Evolutionary conservation across 805 yeast genomes (phyloP).

Genomic region (Metschnikowia gelsemii): DNA sequence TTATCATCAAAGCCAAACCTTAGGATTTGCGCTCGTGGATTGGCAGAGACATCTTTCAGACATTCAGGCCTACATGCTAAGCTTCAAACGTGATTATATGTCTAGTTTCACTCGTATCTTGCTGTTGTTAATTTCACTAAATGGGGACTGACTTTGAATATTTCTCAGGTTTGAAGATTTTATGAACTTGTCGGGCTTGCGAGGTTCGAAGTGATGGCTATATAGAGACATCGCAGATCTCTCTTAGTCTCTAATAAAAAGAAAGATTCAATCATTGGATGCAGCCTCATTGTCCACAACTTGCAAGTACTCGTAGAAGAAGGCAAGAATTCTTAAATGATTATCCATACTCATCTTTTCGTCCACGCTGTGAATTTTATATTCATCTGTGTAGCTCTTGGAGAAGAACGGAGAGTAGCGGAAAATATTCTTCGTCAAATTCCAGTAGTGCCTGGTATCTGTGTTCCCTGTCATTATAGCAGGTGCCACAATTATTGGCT

Average conservation of each 20-base stretch:
- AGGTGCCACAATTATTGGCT: constrained; percentile 44
- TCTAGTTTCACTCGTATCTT: no score
- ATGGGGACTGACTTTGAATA: no score
- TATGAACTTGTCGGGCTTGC: no score
- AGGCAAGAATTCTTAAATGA: constrained; percentile 37
- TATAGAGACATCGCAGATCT: no score
- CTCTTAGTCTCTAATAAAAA: not conserved
- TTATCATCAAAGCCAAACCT: no score
- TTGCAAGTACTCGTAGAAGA: constrained; percentile 35
- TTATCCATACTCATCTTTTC: constrained; percentile 31
- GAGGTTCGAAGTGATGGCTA: no score
- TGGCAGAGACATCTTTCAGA: no score
- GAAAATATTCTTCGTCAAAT: constrained; percentile 52
- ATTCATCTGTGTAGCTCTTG: constrained; percentile 17
- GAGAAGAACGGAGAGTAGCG: constrained; percentile 39
- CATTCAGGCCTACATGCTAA: no score
- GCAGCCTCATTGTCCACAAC: constrained; percentile 15
- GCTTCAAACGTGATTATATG: no score
- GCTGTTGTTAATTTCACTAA: no score
- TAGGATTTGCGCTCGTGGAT: no score
- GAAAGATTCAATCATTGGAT: constrained; percentile 1
- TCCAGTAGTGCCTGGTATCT: constrained; percentile 61
- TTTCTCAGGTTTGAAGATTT: no score
- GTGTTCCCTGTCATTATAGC: constrained; percentile 58
- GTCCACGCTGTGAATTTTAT: constrained; percentile 37